phyloP scores from a whole-genome alignment of 495 filamentous ascomycete genomes.

The Xylaria scruposa region DNA sequence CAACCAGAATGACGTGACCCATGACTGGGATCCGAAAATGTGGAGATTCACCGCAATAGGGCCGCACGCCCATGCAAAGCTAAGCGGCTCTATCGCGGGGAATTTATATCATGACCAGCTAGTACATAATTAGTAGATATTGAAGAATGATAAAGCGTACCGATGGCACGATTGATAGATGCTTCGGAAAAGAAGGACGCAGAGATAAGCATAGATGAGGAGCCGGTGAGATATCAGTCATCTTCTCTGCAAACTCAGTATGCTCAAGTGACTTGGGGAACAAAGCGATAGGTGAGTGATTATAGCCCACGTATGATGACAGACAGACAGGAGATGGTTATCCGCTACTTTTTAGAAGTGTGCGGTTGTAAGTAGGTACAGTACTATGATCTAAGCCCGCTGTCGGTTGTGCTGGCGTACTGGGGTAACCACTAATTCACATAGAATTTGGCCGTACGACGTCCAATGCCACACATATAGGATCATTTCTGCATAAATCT shows the following conservation, averaged over 20 bases:
- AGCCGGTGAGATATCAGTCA: neutral
- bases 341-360: neutral
- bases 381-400: neutral
- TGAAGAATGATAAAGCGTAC: conserved; percentile 23
- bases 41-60: conserved; percentile 42
- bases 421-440: neutral
- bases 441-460: conserved; percentile 7
- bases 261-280: neutral
- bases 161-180: neutral
- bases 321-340: neutral
- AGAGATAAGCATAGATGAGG: neutral
- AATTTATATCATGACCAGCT: conserved; percentile 29
- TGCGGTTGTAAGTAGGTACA: neutral
- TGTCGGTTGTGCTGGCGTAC: neutral
- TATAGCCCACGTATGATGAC: neutral
- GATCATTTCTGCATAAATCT: neutral
- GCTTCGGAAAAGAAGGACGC: neutral
- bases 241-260: neutral
- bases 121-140: conserved; percentile 14
- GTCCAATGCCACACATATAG: neutral
- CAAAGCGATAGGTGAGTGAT: conserved; percentile 3
- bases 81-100: conserved; percentile 44
- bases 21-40: conserved; percentile 29
- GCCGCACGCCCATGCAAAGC: conserved; percentile 39
- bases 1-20: conserved; percentile 33